Percentiles rank a stretch among this genome's conserved stretches.
Evolutionary conservation across 1,139 yeast genomes (phyloP).

Genomic region (Kodamaea sp.): DNA sequence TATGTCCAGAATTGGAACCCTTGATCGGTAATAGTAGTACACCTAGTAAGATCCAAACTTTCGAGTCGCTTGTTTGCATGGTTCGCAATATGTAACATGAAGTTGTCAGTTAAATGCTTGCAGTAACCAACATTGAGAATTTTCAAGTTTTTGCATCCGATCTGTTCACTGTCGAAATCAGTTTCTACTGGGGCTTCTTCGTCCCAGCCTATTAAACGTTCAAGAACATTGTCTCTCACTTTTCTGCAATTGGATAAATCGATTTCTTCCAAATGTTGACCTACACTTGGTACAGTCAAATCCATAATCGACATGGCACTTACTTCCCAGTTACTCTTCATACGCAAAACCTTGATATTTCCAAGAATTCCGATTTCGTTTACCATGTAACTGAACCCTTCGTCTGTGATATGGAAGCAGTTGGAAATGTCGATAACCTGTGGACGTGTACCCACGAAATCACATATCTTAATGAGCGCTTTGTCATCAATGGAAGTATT

Average conservation of each 20-base stretch:
- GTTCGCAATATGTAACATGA: slow-evolving; percentile 63
- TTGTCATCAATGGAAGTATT: slow-evolving; percentile 61
- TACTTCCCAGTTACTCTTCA: slow-evolving; percentile 77
- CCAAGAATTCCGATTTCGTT: slow-evolving; percentile 72
- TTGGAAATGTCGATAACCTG: slow-evolving; percentile 61
- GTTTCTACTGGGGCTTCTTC: slow-evolving; percentile 14
- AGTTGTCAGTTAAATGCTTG: slow-evolving; percentile 67
- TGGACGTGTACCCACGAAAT: slow-evolving; percentile 73
- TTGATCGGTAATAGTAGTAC: slow-evolving; percentile 74
- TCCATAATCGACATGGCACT: slow-evolving; percentile 83
- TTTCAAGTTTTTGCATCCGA: slow-evolving; percentile 62
- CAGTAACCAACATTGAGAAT: slow-evolving; percentile 66
- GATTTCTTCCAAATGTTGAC: slow-evolving; percentile 56
- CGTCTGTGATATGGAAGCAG: slow-evolving; percentile 77
- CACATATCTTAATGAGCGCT: slow-evolving; percentile 57
- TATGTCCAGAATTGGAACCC: slow-evolving; percentile 70
- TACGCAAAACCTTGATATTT: slow-evolving; percentile 50
- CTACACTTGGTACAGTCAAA: slow-evolving; percentile 64
- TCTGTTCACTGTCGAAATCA: slow-evolving; percentile 15
- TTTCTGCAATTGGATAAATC: slow-evolving; percentile 74
- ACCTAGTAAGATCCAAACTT: slow-evolving; percentile 64
- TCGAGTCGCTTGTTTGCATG: slow-evolving; percentile 58
- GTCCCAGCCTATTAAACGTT: slow-evolving; percentile 63
- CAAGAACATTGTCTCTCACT: slow-evolving; percentile 69
- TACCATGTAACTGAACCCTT: slow-evolving; percentile 68